Base-by-base conservation (phyloP, 2,329 filamentous ascomycete genomes). In the Coniella lustricola region DNA sequence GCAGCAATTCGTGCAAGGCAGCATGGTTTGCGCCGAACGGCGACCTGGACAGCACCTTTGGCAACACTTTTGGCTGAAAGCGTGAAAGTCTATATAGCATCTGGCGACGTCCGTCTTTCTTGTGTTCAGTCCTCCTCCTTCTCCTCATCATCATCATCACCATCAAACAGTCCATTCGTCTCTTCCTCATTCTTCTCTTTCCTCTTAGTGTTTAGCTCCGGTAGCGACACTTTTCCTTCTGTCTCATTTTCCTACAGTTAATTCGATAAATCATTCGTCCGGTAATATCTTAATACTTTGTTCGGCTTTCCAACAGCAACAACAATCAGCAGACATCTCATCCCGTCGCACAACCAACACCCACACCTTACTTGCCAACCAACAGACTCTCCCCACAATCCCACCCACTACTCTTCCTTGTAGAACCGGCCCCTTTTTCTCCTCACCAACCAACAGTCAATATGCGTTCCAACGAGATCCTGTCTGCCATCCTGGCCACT, bases 201-300 rank as follows among this genome's bases (percentile, higher is more conserved):
- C 36, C 33, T 44, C 33, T 17, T 25, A 44, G 42, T 44, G 42
- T 44, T n/a, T 44, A 44, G 25, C 42, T 44, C 42, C 36, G 42
- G 42, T 29, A 36, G 42, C 36, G 21, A 13, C 42, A 44, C 42
- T 37, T 29, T 44, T 44, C 33, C 21, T 32, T 38, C 18, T 21
- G 17, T 22, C 18, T 31, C 17, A 36, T 21, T 29, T 29, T 36
- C 33, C 32, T 29, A 22, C 18, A 17, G 36, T 3, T 36, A 29
- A 40, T 40, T 40, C 25, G 18, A 39, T 35, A 29, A 44, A 34
- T 16, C 42, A 29, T 44, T 36, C 42, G 32, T 21, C 36, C 21
- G 42, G 42, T 44, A 36, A 37, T 44, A 44, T n/a, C 18, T n/a
- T 44, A 44, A 44, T 44, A 25, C 9, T 36, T 29, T 36, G 14